Percentiles rank a stretch among this genome's conserved stretches.
Evolutionary conservation across 2,329 filamentous ascomycete species (phyloP).

Genomic region (Ophiostoma sp.): DNA sequence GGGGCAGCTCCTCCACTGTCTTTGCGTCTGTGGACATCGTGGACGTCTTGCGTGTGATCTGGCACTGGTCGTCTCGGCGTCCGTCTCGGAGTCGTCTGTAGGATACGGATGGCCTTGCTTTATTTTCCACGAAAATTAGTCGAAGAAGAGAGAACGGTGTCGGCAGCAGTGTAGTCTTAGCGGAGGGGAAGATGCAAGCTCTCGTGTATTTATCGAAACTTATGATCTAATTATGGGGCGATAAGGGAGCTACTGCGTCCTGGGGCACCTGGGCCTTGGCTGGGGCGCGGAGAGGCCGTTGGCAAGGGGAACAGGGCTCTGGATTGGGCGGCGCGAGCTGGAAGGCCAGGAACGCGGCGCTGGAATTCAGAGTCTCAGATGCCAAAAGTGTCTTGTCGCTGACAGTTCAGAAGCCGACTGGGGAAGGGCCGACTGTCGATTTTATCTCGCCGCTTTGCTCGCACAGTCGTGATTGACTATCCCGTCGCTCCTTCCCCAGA

Average conservation of each 20-base stretch:
- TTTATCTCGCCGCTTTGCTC: background rate
- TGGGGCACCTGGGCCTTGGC: background rate
- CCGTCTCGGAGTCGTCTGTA: background rate
- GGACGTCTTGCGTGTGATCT: constrained; percentile 1
- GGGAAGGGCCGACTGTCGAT: background rate
- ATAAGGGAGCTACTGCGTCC: constrained; percentile 16
- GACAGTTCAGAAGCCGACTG: background rate
- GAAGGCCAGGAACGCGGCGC: constrained; percentile 6
- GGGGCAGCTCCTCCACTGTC: constrained; percentile 22
- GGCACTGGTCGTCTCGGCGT: background rate
- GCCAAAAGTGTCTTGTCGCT: background rate
- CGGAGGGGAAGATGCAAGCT: constrained; percentile 18
- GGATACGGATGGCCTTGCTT: background rate
- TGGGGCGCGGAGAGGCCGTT: constrained; percentile 13
- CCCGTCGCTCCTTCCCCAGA: background rate
- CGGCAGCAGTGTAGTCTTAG: background rate
- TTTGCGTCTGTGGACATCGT: constrained; percentile 8
- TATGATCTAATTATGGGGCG: constrained; percentile 24
- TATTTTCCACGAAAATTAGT: too few relatives aligned
- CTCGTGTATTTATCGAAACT: constrained; percentile 18
- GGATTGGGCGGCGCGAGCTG: constrained; percentile 10
- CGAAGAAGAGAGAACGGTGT: background rate
- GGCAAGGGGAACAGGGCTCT: constrained; percentile 22
- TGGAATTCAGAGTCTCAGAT: constrained; percentile 17
- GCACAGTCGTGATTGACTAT: background rate